phyloP scores from a whole-genome alignment of 805 yeast genomes.

The Ogataea chonburiensis region DNA sequence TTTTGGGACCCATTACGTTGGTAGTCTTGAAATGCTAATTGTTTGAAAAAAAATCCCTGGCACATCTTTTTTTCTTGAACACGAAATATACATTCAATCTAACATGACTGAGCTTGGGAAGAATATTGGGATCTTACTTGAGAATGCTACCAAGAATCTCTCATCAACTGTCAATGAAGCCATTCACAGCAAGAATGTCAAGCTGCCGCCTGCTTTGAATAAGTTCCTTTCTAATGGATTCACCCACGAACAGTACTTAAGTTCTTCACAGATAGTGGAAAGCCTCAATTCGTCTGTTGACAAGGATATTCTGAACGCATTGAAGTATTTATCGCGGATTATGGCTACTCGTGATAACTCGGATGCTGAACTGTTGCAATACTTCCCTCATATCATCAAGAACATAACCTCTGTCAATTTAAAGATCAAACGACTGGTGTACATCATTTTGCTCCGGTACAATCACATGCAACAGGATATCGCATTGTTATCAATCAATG shows the following conservation, averaged over 20 bases:
- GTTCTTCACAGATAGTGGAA: conserved; percentile 64
- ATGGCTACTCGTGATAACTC: conserved; percentile 33
- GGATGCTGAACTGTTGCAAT: conserved; percentile 43
- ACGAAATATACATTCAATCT: background rate
- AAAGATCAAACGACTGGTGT: conserved; percentile 72
- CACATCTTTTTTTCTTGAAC: conserved; percentile 2
- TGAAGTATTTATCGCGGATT: conserved; percentile 52
- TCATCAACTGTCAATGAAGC: conserved; percentile 84
- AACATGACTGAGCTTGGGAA: conserved; percentile 24
- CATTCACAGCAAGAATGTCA: conserved; percentile 32
- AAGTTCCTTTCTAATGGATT: conserved; percentile 25
- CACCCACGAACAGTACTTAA: conserved; percentile 30
- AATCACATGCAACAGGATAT: conserved; percentile 85
- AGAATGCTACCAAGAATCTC: conserved; percentile 76
- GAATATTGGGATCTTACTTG: conserved; percentile 64
- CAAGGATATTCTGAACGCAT: conserved; percentile 58
- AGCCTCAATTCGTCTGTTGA: conserved; percentile 68
- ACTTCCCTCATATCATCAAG: conserved; percentile 86
- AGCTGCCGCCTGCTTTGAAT: conserved; percentile 20
- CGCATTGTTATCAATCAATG: conserved; percentile 86
- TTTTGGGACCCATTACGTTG: conserved; percentile 5
- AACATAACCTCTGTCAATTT: conserved; percentile 69
- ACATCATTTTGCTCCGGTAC: conserved; percentile 68
- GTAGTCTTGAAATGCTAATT: conserved; percentile 1
- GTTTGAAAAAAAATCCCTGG: conserved; percentile 2